These are phyloP conservation scores for Hordeum pubiflorum DNA, from an alignment of 202 grass and related monocot species.

Conservation along the genomic window DNA sequence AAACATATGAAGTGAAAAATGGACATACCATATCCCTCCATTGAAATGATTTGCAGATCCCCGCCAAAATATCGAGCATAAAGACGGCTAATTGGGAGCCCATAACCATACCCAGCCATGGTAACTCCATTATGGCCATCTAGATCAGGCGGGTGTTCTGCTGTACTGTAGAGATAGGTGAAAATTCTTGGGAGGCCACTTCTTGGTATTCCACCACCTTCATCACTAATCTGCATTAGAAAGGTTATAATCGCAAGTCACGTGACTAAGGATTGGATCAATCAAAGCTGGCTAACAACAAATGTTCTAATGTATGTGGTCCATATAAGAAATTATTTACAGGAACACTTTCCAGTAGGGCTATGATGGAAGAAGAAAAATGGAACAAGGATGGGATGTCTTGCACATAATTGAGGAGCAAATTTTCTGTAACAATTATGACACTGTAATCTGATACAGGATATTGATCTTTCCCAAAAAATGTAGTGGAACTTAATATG, in stretches of 20 bases:
- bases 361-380: background rate
- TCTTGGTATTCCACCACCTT: constrained; percentile 96
- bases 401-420: background rate
- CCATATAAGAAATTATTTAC: background rate
- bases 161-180: constrained; percentile 93
- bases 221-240: constrained; percentile 76
- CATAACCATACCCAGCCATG: constrained; percentile 95
- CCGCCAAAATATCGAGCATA: constrained; percentile 98
- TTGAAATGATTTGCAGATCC: constrained; percentile 93
- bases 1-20: background rate
- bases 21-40: constrained; percentile 96
- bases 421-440: background rate
- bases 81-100: constrained; percentile 85
- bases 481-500: background rate
- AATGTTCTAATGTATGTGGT: background rate
- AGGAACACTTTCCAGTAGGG: background rate
- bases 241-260: background rate
- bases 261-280: background rate
- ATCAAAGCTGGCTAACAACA: background rate
- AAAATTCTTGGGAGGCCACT: constrained; percentile 92
- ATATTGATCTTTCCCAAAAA: background rate
- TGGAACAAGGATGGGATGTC: background rate
- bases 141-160: constrained; percentile 75
- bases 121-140: constrained; percentile 56
- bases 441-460: background rate